Conservation (phyloP, 164 flowering plant species). For the Aristolochia contorta region DNA sequence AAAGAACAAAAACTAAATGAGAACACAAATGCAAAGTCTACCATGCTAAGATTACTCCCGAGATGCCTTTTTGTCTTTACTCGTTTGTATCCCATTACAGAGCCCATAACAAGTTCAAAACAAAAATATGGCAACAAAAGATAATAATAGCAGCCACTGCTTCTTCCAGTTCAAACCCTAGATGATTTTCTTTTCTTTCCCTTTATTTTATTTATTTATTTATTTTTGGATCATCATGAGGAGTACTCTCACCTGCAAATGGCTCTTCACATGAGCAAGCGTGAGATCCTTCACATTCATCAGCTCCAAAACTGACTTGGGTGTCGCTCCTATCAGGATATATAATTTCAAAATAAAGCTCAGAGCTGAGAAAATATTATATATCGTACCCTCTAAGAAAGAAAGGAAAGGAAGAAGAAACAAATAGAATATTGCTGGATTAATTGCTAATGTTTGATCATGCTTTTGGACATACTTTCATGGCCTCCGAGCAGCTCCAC, state of each 20-base stretch:
- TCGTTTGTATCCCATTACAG: conserved; percentile 18
- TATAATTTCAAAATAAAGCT: background rate
- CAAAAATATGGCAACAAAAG: conserved; percentile 1
- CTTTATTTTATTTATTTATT: background rate
- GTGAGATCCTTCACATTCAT: conserved; percentile 96
- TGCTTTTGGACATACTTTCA: conserved; percentile 45
- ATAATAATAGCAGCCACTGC: conserved; percentile 2
- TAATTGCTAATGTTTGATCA: too few species aligned
- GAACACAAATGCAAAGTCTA: conserved; percentile 10
- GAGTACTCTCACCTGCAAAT: conserved; percentile 62
- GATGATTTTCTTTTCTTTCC: too few species aligned
- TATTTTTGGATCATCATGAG: too few species aligned
- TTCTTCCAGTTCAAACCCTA: too few species aligned
- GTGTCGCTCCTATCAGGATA: conserved; percentile 73
- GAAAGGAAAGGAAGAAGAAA: background rate
- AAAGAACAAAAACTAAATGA: conserved; percentile 1
- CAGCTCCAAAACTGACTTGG: conserved; percentile 80
- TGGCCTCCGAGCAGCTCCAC: conserved; percentile 98
- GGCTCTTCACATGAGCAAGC: conserved; percentile 92
- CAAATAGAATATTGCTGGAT: background rate
- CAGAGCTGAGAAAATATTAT: too few species aligned
- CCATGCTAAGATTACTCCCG: conserved; percentile 20
- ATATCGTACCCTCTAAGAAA: background rate
- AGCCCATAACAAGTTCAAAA: conserved; percentile 11
- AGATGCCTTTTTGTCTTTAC: conserved; percentile 26